Evolutionary conservation across 192 early-diverging fungal genomes (phyloP), one percentile per base, ranked within the genome.

Genomic region (Chytriomyces confervae): DNA sequence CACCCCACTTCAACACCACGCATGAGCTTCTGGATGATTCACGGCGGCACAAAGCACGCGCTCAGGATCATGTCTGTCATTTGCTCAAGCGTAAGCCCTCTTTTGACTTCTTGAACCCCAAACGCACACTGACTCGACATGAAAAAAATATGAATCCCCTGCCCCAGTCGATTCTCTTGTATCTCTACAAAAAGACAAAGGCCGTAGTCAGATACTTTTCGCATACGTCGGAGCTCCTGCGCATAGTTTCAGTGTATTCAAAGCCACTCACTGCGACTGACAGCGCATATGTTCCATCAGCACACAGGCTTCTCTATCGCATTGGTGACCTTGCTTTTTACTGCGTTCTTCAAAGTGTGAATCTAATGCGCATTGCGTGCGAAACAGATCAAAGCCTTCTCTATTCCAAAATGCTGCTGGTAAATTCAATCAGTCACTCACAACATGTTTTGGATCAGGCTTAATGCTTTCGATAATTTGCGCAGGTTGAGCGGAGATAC

Each of bases 401-500:
- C 20, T 46, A 74, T 48, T 74, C 72, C 7, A 60, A 16, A 23
- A 10, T 46, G 44, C 72, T 74, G 11, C 9, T 74, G 13, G 72
- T 74, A 18, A n/a, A 57, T 63, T 10, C 13, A 27, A n/a, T 43
- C 36, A 5, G n/a, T 72, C 36, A 13, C 20, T 72, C 23, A 18
- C 53, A 27, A n/a, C 45, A 18, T 3, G 13, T 43, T 27, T 27
- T 43, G 24, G 11, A 48, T 50, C 67, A 36, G 47, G 18, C 13
- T 11, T 1, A 69, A 49, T 48, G 13, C 70, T 16, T 27, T 20
- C 5, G 13, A 1, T n/a, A 69, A 48, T 29, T n/a, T 29, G 29
- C 67, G 61, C 69, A 69, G 46, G 68, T 86, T 45, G 85, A 84
- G 61, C 71, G 76, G 6, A 60, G 81, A 20, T 61, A 50, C 63